Base-by-base conservation (phyloP, 352 stramenopile species). In the Pythium plurisporium region DNA sequence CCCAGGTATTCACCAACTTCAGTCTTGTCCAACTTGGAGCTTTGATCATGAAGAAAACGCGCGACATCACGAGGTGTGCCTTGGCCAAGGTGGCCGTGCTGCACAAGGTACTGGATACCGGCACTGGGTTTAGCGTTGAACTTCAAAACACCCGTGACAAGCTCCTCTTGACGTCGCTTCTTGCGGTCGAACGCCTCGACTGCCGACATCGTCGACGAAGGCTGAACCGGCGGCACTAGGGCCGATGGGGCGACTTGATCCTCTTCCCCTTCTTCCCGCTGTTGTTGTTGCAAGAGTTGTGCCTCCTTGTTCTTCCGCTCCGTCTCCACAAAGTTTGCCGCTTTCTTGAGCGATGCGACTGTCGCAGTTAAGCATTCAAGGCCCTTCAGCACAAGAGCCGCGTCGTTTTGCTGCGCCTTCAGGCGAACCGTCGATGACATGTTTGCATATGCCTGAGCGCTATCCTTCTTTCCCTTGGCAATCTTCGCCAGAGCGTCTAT, bases 141-240 rank as follows among this genome's bases (percentile, higher is more conserved):
- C 73, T 98, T 98, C 22, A 99, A 72, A 36, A 96, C 90, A 2
- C 96, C 98, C 12, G 91, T 97, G 20, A 97, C 87, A 47, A 99
- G 89, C 64, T 99, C 97, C 65, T 98, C 94, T 64, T 98, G 86
- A 3, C 92, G 79, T 37, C 91, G 94, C 40, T 98, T 96, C 72
- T 99, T 99, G 55, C 91, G 91, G 55, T 99, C 95, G 62, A 98
- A 99, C 14, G 92, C 91, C 59, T 98, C 94, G 6, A 98, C 91
- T 27, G 88, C 81, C 30, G 78, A 89, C 70, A 90, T 86, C 0
- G 76, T 82, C 0, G 65, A 69, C 5, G 68, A 72, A 3, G 65
- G 56, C 0, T 70, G 36, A 8, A 47, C 23, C 7, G 66, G 41
- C 7, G 57, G 43, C 4, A 65, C 59, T 3, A 68, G 53, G 5